These are phyloP conservation scores for Cryptosporidium meleagridis DNA, from an alignment of 169 alveolate genomes.

Conservation along the genomic window DNA sequence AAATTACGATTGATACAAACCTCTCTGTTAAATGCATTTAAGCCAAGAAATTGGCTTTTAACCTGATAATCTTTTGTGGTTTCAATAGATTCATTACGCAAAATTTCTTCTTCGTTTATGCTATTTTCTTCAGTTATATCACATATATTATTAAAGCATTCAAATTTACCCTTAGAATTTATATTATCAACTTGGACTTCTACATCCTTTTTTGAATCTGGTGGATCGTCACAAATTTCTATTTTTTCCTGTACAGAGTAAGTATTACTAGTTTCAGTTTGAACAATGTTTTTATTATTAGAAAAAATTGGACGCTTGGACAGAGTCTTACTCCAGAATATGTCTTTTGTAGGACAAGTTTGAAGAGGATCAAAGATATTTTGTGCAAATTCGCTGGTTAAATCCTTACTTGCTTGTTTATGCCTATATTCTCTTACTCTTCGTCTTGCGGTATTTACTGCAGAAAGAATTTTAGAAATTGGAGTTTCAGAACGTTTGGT, in stretches of 20 bases:
- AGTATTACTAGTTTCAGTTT: background rate
- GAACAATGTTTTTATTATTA: background rate
- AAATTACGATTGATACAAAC: background rate
- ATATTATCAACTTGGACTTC: constrained; percentile 33
- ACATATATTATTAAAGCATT: background rate
- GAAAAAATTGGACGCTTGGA: constrained; percentile 10
- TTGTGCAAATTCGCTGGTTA: background rate
- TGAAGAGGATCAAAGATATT: too few relatives aligned
- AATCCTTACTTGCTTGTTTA: background rate
- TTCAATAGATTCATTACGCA: background rate
- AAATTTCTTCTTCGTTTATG: background rate
- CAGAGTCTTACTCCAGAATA: constrained; percentile 29
- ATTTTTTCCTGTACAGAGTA: background rate
- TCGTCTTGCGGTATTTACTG: constrained; percentile 70
- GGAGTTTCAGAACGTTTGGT: constrained; percentile 3
- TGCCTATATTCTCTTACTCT: constrained; percentile 73
- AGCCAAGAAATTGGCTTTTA: background rate
- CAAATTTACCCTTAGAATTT: background rate
- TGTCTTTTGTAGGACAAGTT: background rate
- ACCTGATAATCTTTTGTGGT: background rate
- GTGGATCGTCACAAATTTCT: background rate
- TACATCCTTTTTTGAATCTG: constrained; percentile 15
- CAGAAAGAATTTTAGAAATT: constrained; percentile 36
- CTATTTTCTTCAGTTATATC: background rate
- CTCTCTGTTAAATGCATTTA: background rate